Evolutionary conservation across 768 basidiomycete species (phyloP), one percentile per base, ranked within the genome.

Genomic region (Xanthoconium purpureum): DNA sequence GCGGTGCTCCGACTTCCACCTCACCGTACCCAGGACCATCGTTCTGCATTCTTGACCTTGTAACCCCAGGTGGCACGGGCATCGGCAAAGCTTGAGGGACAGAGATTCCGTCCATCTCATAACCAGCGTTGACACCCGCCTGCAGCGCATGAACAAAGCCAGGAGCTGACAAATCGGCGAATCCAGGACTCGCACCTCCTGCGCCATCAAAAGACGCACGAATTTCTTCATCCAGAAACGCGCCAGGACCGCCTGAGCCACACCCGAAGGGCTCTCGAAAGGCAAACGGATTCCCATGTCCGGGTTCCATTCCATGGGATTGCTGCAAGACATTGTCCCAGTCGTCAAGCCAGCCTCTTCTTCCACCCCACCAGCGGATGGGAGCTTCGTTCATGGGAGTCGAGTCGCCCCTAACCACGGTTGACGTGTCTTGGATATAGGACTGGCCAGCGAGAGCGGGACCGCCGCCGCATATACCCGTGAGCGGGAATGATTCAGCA

Each of bases 191-290:
- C 11, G 33, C 28, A 14, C 12, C 28, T 12, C 6, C 44, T 6
- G 24, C 1, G 28, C 47, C 47, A 18, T 59, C 56, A 40, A 66
- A 58, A 12, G 65, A 68, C 4, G 58, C 63, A n/a, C 48, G 47
- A 56, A 66, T 62, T 35, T 63, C 63, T 5, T 66, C 66, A 9
- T 68, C 56, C 38, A 56, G 11, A 45, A 67, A 66, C 5, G 54
- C 38, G 8, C 54, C 37, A 45, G 63, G 30, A 9, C 55, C 20
- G 8, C 6, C 36, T 17, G 5, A 15, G 14, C 33, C 30, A 36
- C 33, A 48, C 5, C 35, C 48, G 44, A 55, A 54, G 20, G 47
- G 55, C 15, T 66, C 61, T 28, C 38, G 50, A 50, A 36, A 50
- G 3, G 29, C 12, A 37, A 44, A n/a, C 1, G 30, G 32, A 43